phyloP scores from a whole-genome alignment of 805 yeast species.

The Candida patagonica region DNA sequence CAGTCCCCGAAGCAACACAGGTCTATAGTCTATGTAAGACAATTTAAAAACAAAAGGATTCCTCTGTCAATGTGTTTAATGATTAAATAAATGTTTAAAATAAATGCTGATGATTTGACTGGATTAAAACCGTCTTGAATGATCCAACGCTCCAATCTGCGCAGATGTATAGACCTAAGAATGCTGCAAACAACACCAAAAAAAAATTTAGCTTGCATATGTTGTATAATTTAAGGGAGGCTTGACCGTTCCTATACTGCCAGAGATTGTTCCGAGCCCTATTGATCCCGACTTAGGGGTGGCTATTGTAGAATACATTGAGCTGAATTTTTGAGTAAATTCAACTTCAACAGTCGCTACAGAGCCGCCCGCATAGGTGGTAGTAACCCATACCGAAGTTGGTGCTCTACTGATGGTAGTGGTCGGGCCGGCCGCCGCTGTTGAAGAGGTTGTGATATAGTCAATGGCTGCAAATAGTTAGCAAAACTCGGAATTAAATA shows the following conservation, averaged over 20 bases:
- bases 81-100: too few species aligned
- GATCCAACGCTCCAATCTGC: too few species aligned
- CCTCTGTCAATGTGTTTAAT: too few species aligned
- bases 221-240: slow-evolving; percentile 12
- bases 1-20: slow-evolving; percentile 14
- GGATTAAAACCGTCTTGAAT: too few species aligned
- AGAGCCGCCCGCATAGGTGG: slow-evolving; percentile 21
- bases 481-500: too few species aligned
- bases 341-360: slow-evolving; percentile 30
- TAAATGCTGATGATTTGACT: too few species aligned
- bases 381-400: slow-evolving; percentile 19
- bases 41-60: too few species aligned
- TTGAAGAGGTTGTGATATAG: slow-evolving; percentile 7
- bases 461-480: slow-evolving; percentile 10
- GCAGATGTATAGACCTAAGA: too few species aligned
- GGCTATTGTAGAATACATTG: slow-evolving; percentile 32
- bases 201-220: too few species aligned
- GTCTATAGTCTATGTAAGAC: slow-evolving; percentile 15
- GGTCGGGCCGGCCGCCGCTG: slow-evolving; percentile 7
- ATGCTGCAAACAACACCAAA: too few species aligned
- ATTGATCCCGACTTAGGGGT: slow-evolving; percentile 53
- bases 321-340: slow-evolving; percentile 36
- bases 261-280: slow-evolving; percentile 67
- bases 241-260: slow-evolving; percentile 47
- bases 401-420: slow-evolving; percentile 9